These are phyloP conservation scores for Wallacemonas sp. DNA, from an alignment of 208 protist species.

Conservation along the genomic window DNA sequence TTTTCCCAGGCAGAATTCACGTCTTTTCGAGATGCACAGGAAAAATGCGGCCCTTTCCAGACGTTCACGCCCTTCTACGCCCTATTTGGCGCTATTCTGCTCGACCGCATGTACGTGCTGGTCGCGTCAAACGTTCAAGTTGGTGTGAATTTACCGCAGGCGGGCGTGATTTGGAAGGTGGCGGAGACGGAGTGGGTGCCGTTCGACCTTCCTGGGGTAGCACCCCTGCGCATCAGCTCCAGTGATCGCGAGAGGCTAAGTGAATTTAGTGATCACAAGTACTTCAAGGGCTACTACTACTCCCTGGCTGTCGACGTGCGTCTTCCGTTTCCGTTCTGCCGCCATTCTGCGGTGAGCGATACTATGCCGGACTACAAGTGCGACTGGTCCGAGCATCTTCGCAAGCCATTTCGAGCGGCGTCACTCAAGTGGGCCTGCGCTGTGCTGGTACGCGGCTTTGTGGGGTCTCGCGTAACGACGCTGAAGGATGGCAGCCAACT, in stretches of 20 bases:
- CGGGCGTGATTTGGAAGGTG: conserved; percentile 57
- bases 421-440: conserved; percentile 52
- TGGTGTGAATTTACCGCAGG: conserved; percentile 51
- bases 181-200: conserved; percentile 72
- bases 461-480: conserved; percentile 39
- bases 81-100: conserved; percentile 67
- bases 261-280: conserved; percentile 71
- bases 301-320: conserved; percentile 70
- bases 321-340: conserved; percentile 74
- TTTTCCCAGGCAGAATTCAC: conserved; percentile 62
- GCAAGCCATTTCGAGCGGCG: conserved; percentile 40
- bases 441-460: conserved; percentile 75
- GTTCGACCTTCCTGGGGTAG: conserved; percentile 61
- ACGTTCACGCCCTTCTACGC: conserved; percentile 57
- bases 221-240: conserved; percentile 39
- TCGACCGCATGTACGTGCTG: conserved; percentile 82
- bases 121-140: conserved; percentile 52
- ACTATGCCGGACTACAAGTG: conserved; percentile 53
- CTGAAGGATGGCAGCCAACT: conserved; percentile 52
- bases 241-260: conserved; percentile 54
- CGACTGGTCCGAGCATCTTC: conserved; percentile 76
- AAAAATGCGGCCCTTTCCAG: conserved; percentile 64
- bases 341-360: conserved; percentile 12
- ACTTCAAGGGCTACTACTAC: conserved; percentile 84
- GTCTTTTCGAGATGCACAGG: conserved; percentile 49